phyloP scores from a whole-genome alignment of 495 filamentous ascomycete species.

The Patellaria atrata region DNA sequence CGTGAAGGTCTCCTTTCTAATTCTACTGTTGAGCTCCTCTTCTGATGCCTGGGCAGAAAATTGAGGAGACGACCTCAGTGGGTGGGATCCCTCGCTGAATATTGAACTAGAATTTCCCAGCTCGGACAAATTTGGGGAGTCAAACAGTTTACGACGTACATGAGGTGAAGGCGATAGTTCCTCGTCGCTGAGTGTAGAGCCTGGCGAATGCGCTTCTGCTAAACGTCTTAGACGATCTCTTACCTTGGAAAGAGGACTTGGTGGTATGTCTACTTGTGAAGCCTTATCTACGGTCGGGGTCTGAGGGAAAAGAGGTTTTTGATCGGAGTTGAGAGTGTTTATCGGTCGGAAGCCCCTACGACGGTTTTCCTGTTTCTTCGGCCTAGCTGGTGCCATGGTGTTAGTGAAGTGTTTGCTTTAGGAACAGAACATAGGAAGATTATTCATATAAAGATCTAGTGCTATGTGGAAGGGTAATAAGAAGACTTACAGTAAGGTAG shows the following conservation, averaged over 20 bases:
- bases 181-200: neutral
- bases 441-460: too few relatives aligned
- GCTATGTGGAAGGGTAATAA: too few relatives aligned
- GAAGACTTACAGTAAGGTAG: too few relatives aligned
- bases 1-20: neutral
- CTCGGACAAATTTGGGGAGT: conserved; percentile 1
- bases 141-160: neutral
- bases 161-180: neutral
- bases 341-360: conserved; percentile 19
- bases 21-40: neutral
- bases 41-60: neutral
- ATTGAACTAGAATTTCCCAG: conserved; percentile 13
- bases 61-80: neutral
- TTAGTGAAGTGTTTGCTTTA: too few relatives aligned
- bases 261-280: too few relatives aligned
- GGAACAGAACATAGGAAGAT: too few relatives aligned
- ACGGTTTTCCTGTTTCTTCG: conserved; percentile 7
- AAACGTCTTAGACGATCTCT: too few relatives aligned
- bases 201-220: too few relatives aligned
- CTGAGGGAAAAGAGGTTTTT: conserved; percentile 17
- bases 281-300: conserved; percentile 1
- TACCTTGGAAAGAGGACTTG: too few relatives aligned
- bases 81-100: conserved; percentile 8
- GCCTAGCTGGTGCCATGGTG: too few relatives aligned
- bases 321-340: conserved; percentile 21